Percentiles rank a stretch among this genome's conserved stretches.
Conservation (phyloP, 2,329 filamentous ascomycete genomes). For the Simplicillium sp. region DNA sequence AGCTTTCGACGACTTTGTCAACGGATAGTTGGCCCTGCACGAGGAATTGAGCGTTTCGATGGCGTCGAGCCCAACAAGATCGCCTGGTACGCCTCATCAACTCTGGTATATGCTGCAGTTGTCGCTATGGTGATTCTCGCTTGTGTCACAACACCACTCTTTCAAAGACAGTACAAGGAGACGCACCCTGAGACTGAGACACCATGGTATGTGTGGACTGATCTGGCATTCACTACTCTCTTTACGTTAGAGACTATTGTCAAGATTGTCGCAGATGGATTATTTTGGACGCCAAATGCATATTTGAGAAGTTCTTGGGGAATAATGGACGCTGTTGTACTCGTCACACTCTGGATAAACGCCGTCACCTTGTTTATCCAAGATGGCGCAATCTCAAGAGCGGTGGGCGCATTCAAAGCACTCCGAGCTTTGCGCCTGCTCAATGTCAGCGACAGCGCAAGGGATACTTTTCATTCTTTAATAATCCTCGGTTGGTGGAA, state of each 20-base stretch:
- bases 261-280: slow-evolving; percentile 90
- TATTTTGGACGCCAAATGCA: slow-evolving; percentile 94
- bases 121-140: slow-evolving; percentile 97
- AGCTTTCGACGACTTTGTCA: slow-evolving; percentile 77
- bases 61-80: slow-evolving; percentile 82
- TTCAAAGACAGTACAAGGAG: slow-evolving; percentile 78
- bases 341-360: slow-evolving; percentile 92
- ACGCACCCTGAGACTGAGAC: slow-evolving; percentile 46
- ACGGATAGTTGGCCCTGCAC: slow-evolving; percentile 79
- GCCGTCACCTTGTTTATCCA: slow-evolving; percentile 74
- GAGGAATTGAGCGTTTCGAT: slow-evolving; percentile 78
- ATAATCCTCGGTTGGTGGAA: slow-evolving; percentile 94
- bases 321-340: slow-evolving; percentile 83
- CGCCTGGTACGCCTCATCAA: slow-evolving; percentile 88
- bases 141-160: slow-evolving; percentile 88
- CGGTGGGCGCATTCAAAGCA: slow-evolving; percentile 94
- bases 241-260: slow-evolving; percentile 82
- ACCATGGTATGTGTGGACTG: slow-evolving; percentile 95
- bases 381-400: slow-evolving; percentile 77
- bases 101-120: slow-evolving; percentile 87
- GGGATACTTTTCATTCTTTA: slow-evolving; percentile 93
- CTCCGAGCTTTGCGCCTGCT: slow-evolving; percentile 82
- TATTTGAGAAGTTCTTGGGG: slow-evolving; percentile 97
- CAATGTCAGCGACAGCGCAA: slow-evolving; percentile 91
- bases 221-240: slow-evolving; percentile 77